Evolutionary conservation across 805 yeast species (phyloP), one percentile per base, ranked within the genome.

Genomic region (Tetrapisispora namnaoensis): DNA sequence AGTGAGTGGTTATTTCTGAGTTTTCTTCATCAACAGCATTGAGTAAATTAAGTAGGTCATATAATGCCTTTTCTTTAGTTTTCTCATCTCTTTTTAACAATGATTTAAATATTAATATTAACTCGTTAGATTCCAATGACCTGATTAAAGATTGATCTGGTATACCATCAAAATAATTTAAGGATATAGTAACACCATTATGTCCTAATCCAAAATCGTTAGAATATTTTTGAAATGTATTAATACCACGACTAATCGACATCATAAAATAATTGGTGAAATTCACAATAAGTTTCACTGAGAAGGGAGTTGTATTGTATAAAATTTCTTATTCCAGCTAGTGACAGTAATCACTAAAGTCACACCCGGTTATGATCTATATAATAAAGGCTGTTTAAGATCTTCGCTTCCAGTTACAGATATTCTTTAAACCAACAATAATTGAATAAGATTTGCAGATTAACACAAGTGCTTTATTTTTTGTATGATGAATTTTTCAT

Each of bases 21-120:
- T 49, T 44, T 28, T 53, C 61, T 50, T 14, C 57, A 5, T 43
- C 51, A 14, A 44, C 34, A 18, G 55, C 44, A 5, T 58, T 61
- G 2, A 77, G 52, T 30, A 66, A 58, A 3, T 63, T 57, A 2
- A 71, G 56, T 30, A 83, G 60, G 39, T 85, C 95, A 6, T 55
- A 61, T 24, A 88, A 69, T 1, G 93, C 88, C 60, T 83, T 86
- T 56, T 87, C 95, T 59, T 82, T 85, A 0, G 98, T 91, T n/a
- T 79, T 81, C 7, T 82, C 76, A 58, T 89, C 95, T 59, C 84
- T 78, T 65, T 89, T 90, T 62, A 83, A 62, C 45, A 90, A 65
- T 10, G 85, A 78, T 61, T 85, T 89, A 70, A 89, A 83, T n/a
- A 81, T 70, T 11, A 89, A 69, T 40, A 76, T 75, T 49, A 84